Conservation (phyloP, 202 grass and related monocot species). For the Zoysia matrella region DNA sequence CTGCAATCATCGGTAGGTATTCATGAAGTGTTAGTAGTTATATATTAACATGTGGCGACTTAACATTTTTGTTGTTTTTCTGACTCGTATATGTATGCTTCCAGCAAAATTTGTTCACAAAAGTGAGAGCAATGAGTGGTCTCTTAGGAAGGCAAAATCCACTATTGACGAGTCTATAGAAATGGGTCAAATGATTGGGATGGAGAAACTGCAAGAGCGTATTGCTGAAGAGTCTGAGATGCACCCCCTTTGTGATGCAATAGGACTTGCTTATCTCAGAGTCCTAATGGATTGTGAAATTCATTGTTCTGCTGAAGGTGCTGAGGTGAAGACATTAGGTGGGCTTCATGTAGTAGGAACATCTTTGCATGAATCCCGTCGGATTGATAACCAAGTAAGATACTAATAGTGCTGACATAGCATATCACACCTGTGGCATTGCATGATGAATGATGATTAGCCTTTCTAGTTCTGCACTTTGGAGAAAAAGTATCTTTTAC, state of each 20-base stretch:
- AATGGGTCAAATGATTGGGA: conserved; percentile 68
- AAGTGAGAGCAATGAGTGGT: conserved; percentile 72
- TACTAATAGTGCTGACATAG: conserved; percentile 32
- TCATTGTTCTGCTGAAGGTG: conserved; percentile 84
- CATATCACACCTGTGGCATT: not conserved
- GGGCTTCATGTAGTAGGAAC: conserved; percentile 99
- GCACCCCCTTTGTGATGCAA: conserved; percentile 75
- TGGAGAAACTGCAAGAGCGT: conserved; percentile 71
- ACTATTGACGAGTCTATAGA: conserved; percentile 81
- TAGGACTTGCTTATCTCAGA: conserved; percentile 75
- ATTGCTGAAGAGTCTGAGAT: conserved; percentile 63
- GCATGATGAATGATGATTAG: not conserved
- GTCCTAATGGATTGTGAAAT: conserved; percentile 84
- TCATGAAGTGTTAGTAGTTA: not conserved
- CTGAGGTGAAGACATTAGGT: conserved; percentile 88
- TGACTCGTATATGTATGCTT: conserved; percentile 49
- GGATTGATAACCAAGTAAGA: conserved; percentile 99
- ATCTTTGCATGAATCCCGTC: conserved; percentile 92
- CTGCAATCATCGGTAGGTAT: conserved; percentile 76
- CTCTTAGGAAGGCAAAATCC: conserved; percentile 68
- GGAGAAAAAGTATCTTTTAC: not conserved
- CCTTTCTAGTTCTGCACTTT: not conserved
- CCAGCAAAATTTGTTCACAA: conserved; percentile 88
- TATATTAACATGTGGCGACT: conserved; percentile 13
- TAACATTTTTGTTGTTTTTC: conserved; percentile 41